These are phyloP conservation scores for Marasmius oreades DNA, from an alignment of 1,284 basidiomycete species.

Conservation along the genomic window DNA sequence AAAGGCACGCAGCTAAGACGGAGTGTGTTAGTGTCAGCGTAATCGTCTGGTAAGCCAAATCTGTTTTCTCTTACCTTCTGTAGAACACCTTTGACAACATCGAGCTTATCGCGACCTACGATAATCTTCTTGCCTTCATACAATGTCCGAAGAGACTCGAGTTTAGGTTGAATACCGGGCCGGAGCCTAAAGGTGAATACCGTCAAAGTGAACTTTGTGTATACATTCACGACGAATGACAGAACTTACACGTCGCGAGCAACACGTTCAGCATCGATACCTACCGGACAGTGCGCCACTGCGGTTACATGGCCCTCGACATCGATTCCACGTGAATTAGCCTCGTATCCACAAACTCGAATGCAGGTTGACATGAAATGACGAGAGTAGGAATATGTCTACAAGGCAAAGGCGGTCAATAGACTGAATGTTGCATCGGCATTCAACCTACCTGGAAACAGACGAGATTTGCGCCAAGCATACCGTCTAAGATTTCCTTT, in stretches of 20 bases:
- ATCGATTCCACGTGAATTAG: conserved; percentile 82
- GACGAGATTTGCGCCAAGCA: conserved; percentile 95
- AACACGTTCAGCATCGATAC: conserved; percentile 94
- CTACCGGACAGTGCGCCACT: conserved; percentile 92
- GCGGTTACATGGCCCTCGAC: conserved; percentile 85
- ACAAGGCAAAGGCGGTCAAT: neutral
- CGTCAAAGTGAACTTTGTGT: neutral
- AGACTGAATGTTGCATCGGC: neutral
- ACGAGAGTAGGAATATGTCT: conserved; percentile 95
- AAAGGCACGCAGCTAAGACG: conserved; percentile 82
- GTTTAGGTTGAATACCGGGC: conserved; percentile 85
- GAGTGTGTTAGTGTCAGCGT: neutral
- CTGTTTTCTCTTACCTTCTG: conserved; percentile 67
- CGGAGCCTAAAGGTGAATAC: conserved; percentile 42
- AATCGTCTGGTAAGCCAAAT: conserved; percentile 3
- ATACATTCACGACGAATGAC: conserved; percentile 5
- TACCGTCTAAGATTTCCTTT: conserved; percentile 93
- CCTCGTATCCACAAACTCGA: conserved; percentile 94
- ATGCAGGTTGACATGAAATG: conserved; percentile 96
- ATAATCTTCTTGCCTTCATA: conserved; percentile 99
- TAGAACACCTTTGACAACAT: conserved; percentile 95
- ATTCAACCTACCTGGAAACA: conserved; percentile 73
- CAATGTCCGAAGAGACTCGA: conserved; percentile 78
- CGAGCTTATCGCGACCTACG: conserved; percentile 97
- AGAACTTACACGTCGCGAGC: conserved; percentile 69